Conservation (phyloP, 805 yeast genomes). For the Starmerella cellae region DNA sequence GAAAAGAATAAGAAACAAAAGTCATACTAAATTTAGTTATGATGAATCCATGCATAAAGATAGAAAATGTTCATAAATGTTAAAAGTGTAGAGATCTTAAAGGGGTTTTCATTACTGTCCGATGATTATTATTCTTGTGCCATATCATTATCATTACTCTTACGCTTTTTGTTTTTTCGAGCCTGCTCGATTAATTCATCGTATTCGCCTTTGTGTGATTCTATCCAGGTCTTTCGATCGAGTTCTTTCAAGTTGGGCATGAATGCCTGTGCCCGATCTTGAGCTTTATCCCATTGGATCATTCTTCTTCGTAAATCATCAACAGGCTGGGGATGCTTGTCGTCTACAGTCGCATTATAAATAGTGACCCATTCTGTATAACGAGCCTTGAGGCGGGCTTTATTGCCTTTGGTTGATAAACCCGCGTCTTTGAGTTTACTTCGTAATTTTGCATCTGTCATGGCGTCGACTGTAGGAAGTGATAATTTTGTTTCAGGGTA, state of each 20-base stretch:
- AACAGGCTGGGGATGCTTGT: slow-evolving; percentile 49
- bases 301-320: slow-evolving; percentile 43
- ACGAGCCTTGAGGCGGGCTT: slow-evolving; percentile 51
- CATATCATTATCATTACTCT: no score
- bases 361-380: slow-evolving; percentile 64
- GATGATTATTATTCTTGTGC: no score
- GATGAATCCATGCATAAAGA: no score
- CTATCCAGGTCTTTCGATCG: slow-evolving; percentile 11
- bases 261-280: slow-evolving; percentile 7
- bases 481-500: slow-evolving; percentile 7
- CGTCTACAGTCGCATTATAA: slow-evolving; percentile 72
- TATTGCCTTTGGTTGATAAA: slow-evolving; percentile 49
- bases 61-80: no score
- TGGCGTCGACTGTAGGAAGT: slow-evolving; percentile 43
- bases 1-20: no score
- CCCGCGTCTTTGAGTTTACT: slow-evolving; percentile 43
- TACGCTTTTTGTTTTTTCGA: background rate
- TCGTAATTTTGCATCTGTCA: slow-evolving; percentile 47
- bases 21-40: no score
- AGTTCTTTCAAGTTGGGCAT: slow-evolving; percentile 12
- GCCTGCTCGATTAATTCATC: slow-evolving; percentile 17
- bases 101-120: no score
- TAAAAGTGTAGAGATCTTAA: no score
- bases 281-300: slow-evolving; percentile 25
- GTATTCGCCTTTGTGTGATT: slow-evolving; percentile 19